Percentiles rank a stretch among this genome's conserved stretches.
phyloP scores from a whole-genome alignment of 2,329 filamentous ascomycete genomes.

The Furcasterigmium furcatum region DNA sequence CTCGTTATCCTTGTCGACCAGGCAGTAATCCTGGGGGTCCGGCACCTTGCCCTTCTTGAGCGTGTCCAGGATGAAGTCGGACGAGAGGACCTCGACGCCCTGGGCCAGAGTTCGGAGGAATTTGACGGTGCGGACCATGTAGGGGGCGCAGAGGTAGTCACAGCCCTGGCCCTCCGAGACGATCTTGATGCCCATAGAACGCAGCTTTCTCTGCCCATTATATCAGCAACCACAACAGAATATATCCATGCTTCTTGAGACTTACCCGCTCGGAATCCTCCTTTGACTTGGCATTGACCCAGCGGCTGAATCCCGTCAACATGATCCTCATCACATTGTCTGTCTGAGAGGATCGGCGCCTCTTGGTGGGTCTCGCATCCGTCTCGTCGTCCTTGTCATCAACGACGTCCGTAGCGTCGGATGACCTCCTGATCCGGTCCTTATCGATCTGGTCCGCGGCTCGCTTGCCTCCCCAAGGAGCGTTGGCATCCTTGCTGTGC shows the following conservation, averaged over 20 bases:
- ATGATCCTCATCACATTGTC: slow-evolving; percentile 72
- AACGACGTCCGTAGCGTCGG: slow-evolving; percentile 10
- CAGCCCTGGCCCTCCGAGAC: slow-evolving; percentile 73
- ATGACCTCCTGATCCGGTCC: slow-evolving; percentile 4
- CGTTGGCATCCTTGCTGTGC: slow-evolving; percentile 40
- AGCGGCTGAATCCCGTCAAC: slow-evolving; percentile 80
- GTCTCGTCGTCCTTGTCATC: slow-evolving; percentile 41
- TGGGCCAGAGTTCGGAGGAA: slow-evolving; percentile 85
- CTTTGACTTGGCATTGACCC: slow-evolving; percentile 69
- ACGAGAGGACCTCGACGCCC: slow-evolving; percentile 73
- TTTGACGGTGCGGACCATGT: slow-evolving; percentile 86
- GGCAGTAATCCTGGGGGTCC: slow-evolving; percentile 59
- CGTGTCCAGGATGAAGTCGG: slow-evolving; percentile 74
- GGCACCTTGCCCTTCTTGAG: slow-evolving; percentile 66
- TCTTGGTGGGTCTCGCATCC: slow-evolving; percentile 55
- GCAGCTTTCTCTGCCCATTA: slow-evolving; percentile 66
- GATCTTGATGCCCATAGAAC: slow-evolving; percentile 78
- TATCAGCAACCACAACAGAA: slow-evolving; percentile 16
- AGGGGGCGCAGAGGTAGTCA: slow-evolving; percentile 84
- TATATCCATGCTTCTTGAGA: slow-evolving; percentile 7
- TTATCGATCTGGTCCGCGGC: slow-evolving; percentile 58
- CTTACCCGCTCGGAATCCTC: slow-evolving; percentile 80
- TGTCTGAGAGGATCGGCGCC: slow-evolving; percentile 58
- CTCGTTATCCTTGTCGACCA: slow-evolving; percentile 73
- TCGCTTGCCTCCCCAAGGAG: slow-evolving; percentile 60